Conservation (phyloP, 306 rosid genomes). For the Crataegus laevigata region DNA sequence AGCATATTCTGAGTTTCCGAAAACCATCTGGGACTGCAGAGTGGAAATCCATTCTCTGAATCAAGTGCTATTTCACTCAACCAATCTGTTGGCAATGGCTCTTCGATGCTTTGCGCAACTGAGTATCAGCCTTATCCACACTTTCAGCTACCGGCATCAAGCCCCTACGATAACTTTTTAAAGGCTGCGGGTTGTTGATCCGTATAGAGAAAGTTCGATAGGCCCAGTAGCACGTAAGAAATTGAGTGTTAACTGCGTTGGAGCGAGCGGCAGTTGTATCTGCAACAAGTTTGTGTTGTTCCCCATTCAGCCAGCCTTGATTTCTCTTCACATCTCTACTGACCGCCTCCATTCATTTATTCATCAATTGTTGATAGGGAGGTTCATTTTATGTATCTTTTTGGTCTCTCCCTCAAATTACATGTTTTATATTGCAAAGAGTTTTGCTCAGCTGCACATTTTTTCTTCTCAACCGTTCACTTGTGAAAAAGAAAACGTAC, state of each 20-base stretch:
- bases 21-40: slow-evolving; percentile 36
- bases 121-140: slow-evolving; percentile 45
- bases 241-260: slow-evolving; percentile 1
- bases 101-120: slow-evolving; percentile 51
- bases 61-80: slow-evolving; percentile 26
- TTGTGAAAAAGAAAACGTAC: too few species aligned
- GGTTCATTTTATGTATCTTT: slow-evolving; percentile 7
- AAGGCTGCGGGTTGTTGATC: slow-evolving; percentile 77
- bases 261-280: slow-evolving; percentile 1
- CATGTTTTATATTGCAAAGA: neutral
- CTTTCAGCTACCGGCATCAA: slow-evolving; percentile 64
- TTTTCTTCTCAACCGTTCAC: too few species aligned
- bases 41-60: slow-evolving; percentile 58
- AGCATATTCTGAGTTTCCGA: neutral
- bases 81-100: slow-evolving; percentile 22
- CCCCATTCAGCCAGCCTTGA: slow-evolving; percentile 4
- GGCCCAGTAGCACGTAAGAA: neutral
- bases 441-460: neutral
- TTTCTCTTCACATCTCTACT: neutral
- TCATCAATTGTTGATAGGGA: slow-evolving; percentile 17
- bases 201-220: neutral
- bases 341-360: neutral
- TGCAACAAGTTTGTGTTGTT: neutral
- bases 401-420: slow-evolving; percentile 17
- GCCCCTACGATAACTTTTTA: slow-evolving; percentile 72